Conservation (phyloP, 2,329 filamentous ascomycete species). For the Aspergillus versicolor region DNA sequence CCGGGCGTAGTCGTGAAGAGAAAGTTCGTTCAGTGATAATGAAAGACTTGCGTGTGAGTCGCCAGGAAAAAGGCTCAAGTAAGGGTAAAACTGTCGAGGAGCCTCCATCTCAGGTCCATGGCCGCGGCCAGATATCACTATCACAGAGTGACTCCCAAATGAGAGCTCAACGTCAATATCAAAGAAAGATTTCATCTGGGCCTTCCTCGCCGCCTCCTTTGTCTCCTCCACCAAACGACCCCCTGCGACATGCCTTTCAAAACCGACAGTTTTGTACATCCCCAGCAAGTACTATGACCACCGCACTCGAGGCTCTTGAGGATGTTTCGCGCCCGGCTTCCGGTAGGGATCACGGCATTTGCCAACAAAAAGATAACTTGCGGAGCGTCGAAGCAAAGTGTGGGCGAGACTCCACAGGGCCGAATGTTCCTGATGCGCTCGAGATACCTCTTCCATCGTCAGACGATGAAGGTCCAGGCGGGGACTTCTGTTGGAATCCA, state of each 20-base stretch:
- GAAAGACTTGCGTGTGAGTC: slow-evolving; percentile 28
- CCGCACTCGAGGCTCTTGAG: slow-evolving; percentile 13
- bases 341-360: slow-evolving; percentile 17
- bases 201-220: slow-evolving; percentile 28
- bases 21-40: slow-evolving; percentile 28
- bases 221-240: slow-evolving; percentile 25
- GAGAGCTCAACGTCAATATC: slow-evolving; percentile 9
- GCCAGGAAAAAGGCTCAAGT: slow-evolving; percentile 16
- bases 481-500: slow-evolving; percentile 7
- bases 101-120: not conserved
- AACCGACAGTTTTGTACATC: slow-evolving; percentile 21
- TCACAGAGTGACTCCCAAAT: slow-evolving; percentile 7
- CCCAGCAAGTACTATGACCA: slow-evolving; percentile 1
- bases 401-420: slow-evolving; percentile 19
- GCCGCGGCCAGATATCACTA: not conserved
- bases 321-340: slow-evolving; percentile 7
- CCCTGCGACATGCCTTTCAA: slow-evolving; percentile 16
- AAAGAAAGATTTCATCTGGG: slow-evolving; percentile 22
- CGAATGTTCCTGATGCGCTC: slow-evolving; percentile 17
- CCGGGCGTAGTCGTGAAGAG: slow-evolving; percentile 21
- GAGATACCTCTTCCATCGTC: slow-evolving; percentile 41
- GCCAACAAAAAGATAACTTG: slow-evolving; percentile 26
- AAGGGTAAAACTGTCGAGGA: slow-evolving; percentile 2
- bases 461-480: slow-evolving; percentile 38
- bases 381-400: slow-evolving; percentile 22